Conservation (phyloP, 352 stramenopile genomes). For the Globisporangium viniferum region DNA sequence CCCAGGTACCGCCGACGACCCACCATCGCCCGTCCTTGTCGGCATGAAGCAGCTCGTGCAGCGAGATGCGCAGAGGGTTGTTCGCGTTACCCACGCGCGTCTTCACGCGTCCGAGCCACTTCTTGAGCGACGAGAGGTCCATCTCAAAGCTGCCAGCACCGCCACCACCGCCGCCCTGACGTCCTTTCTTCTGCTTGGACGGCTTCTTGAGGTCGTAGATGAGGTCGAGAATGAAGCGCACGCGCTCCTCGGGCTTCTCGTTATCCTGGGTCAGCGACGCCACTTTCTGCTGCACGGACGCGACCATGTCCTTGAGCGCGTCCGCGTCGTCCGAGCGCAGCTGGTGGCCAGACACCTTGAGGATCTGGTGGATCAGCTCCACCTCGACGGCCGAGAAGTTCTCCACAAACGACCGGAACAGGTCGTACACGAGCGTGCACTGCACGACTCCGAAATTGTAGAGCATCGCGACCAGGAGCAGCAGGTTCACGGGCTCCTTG, state of each 20-base stretch:
- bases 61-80: conserved; percentile 66
- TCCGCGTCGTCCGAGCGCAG: conserved; percentile 82
- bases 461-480: conserved; percentile 86
- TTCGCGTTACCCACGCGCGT: conserved; percentile 76
- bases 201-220: conserved; percentile 96
- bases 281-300: conserved; percentile 78
- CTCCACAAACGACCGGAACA: conserved; percentile 81
- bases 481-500: conserved; percentile 75
- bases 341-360: conserved; percentile 79
- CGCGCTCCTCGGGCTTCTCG: conserved; percentile 45
- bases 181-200: conserved; percentile 86
- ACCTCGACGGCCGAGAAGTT: conserved; percentile 75
- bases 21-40: conserved; percentile 94
- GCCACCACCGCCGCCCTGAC: conserved; percentile 28
- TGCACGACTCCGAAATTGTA: conserved; percentile 90
- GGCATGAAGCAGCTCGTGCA: conserved; percentile 73
- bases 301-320: conserved; percentile 84
- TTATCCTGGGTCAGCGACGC: conserved; percentile 23
- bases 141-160: conserved; percentile 42
- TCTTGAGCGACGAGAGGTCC: conserved; percentile 84
- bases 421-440: conserved; percentile 89
- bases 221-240: conserved; percentile 91
- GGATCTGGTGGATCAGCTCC: conserved; percentile 84
- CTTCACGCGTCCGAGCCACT: conserved; percentile 95
- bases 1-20: conserved; percentile 95